Base-by-base conservation (phyloP, 345 rosid species). In the Melastoma malabathricum region DNA sequence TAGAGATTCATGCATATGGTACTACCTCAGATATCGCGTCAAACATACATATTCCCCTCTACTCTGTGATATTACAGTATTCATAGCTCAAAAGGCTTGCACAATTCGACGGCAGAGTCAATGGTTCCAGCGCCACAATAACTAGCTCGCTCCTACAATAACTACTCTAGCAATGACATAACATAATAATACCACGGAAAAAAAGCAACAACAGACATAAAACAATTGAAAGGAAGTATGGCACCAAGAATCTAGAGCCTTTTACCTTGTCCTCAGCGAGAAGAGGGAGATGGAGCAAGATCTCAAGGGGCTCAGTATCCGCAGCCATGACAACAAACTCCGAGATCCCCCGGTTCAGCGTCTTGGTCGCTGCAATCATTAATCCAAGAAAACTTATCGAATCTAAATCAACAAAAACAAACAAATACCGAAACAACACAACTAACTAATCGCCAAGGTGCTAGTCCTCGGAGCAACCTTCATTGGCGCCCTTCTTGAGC, bases 401-500 rank as follows among this genome's bases (percentile, higher is more conserved):
- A 0, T 10, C 34, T 43, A 31, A 7, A n/a, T n/a, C n/a, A n/a
- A 3, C 7, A 0, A 17, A 3, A 3, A n/a, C n/a, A 13, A 18
- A 31, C 44, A 27, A 10, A 0, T 3, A 31, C 16, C 27, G 15
- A 16, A 16, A 3, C 44, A 16, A 18, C 3, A 0, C 41, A 1
- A 2, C 18, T 15, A 23, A 14, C 54, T 9, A 38, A n/a, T 38
- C 4, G 13, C 10, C 13, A 27, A 16, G 14, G 10, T 27, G 23
- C 0, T 15, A 48, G 23, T n/a, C 23, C 13, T 15, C 4, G 15
- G 0, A 5, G 16, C 1, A 12, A 79, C 94, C 98, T 84, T 92
- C 98, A 57, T 92, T 92, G 18, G 96, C 98, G 5, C 98, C 96
- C 75, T 92, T 90, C 58, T 92, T 92, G 59, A 92, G 98, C 67